These are phyloP conservation scores for Alnus rubra DNA, from an alignment of 306 rosid species.

Conservation along the genomic window DNA sequence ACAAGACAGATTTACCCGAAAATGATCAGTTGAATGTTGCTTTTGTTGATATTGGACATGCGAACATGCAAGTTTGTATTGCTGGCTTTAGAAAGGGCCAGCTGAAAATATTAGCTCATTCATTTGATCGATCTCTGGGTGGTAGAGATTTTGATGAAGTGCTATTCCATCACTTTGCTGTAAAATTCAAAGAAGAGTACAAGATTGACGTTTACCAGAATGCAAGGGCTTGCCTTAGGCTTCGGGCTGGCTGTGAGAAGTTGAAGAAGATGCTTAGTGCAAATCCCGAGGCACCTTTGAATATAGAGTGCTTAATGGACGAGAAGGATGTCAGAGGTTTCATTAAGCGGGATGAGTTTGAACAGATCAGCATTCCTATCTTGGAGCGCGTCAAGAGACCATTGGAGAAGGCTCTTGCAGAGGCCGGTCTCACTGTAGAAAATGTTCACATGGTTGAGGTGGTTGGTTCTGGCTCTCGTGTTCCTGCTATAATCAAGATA, in stretches of 20 bases:
- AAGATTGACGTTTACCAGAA: conserved; percentile 84
- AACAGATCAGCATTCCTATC: conserved; percentile 70
- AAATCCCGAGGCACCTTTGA: conserved; percentile 85
- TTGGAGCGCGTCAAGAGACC: conserved; percentile 90
- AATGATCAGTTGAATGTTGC: conserved; percentile 84
- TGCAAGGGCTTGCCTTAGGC: conserved; percentile 81
- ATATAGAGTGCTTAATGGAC: conserved; percentile 94
- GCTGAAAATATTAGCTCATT: conserved; percentile 78
- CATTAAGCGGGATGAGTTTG: conserved; percentile 96
- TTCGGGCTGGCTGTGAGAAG: conserved; percentile 88
- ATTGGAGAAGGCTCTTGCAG: conserved; percentile 81
- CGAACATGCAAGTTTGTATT: conserved; percentile 95
- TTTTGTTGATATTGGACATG: conserved; percentile 91
- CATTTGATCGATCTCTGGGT: conserved; percentile 81
- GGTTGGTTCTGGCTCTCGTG: conserved; percentile 95
- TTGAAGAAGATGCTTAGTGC: conserved; percentile 95
- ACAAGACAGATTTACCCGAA: conserved; percentile 91
- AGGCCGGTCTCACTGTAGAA: conserved; percentile 76
- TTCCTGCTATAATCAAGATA: conserved; percentile 80
- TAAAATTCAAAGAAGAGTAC: conserved; percentile 73
- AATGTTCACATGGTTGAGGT: conserved; percentile 79
- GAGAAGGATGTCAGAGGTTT: conserved; percentile 84
- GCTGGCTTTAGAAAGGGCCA: conserved; percentile 94
- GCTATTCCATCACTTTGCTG: conserved; percentile 75
- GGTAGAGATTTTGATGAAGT: conserved; percentile 97